phyloP scores from a whole-genome alignment of 2,329 filamentous ascomycete genomes.

The Coniella lustricola region DNA sequence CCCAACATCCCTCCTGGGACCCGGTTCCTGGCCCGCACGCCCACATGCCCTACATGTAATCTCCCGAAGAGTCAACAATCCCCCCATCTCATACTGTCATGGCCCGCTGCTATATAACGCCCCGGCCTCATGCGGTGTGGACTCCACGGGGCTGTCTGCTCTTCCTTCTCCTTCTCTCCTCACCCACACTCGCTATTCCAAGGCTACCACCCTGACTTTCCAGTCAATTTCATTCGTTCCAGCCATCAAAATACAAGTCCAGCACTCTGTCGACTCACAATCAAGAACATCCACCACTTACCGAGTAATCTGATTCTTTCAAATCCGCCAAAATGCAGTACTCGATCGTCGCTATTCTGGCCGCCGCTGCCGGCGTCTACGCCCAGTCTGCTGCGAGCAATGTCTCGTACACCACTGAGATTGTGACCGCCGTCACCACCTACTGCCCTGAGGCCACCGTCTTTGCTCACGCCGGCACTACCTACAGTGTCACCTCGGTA shows the following conservation, averaged over 20 bases:
- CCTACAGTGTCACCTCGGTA: constrained; percentile 63
- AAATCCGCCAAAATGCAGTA: constrained; percentile 59
- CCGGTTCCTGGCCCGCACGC: constrained; percentile 4
- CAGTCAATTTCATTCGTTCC: constrained; percentile 54
- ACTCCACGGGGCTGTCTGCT: constrained; percentile 23
- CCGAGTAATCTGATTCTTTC: constrained; percentile 28
- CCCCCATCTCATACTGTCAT: background rate
- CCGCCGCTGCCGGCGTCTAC: constrained; percentile 41
- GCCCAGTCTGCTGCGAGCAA: constrained; percentile 29
- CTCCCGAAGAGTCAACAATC: constrained; percentile 9
- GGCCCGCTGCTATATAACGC: constrained; percentile 41
- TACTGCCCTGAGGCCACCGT: constrained; percentile 64
- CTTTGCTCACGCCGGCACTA: constrained; percentile 56
- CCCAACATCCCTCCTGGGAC: constrained; percentile 7
- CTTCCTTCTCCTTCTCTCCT: constrained; percentile 36
- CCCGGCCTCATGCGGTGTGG: constrained; percentile 28
- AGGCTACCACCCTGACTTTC: constrained; percentile 40
- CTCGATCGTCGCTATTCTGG: constrained; percentile 45
- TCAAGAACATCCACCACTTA: constrained; percentile 18
- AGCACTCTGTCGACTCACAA: constrained; percentile 24
- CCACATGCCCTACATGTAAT: constrained; percentile 9
- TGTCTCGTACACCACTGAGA: constrained; percentile 56
- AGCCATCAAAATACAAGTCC: constrained; percentile 23
- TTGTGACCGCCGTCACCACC: constrained; percentile 60
- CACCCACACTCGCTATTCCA: constrained; percentile 40